Conservation (phyloP, 208 protist genomes). For the Leishmania major region DNA sequence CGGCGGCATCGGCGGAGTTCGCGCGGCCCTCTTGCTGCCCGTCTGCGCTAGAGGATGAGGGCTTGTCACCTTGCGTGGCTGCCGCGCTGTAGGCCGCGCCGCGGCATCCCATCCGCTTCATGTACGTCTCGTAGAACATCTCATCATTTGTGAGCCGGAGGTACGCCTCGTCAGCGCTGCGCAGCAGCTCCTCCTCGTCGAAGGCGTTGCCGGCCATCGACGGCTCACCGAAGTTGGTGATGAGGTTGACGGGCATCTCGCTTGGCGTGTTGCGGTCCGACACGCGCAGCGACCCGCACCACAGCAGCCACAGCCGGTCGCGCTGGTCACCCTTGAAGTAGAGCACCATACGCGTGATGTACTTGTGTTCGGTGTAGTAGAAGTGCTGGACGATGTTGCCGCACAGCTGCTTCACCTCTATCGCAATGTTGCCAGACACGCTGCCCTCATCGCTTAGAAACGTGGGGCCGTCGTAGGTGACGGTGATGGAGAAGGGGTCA, state of each 20-base stretch:
- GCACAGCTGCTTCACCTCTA: constrained; percentile 80
- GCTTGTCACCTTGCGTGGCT: constrained; percentile 5
- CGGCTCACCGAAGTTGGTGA: constrained; percentile 75
- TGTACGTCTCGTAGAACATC: constrained; percentile 83
- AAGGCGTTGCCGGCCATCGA: constrained; percentile 25
- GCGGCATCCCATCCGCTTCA: constrained; percentile 36
- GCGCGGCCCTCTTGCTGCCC: background rate
- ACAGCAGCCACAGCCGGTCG: constrained; percentile 82
- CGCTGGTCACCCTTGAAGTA: constrained; percentile 86
- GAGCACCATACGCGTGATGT: constrained; percentile 90
- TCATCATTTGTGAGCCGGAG: constrained; percentile 66
- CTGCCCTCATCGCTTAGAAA: constrained; percentile 81
- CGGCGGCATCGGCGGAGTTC: constrained; percentile 5
- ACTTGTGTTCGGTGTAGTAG: constrained; percentile 91
- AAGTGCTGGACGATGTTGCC: constrained; percentile 87
- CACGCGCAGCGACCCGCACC: constrained; percentile 83
- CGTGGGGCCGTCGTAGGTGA: constrained; percentile 88
- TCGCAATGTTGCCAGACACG: constrained; percentile 74
- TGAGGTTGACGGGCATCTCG: constrained; percentile 84
- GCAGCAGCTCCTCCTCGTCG: constrained; percentile 61
- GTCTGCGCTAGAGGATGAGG: constrained; percentile 3
- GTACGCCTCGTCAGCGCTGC: constrained; percentile 56
- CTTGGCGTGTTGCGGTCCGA: constrained; percentile 64
- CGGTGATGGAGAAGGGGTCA: constrained; percentile 70
- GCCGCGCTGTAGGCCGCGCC: constrained; percentile 19